Evolutionary conservation across 805 yeast species (phyloP).

Genomic region (Pichia kluyveri): DNA sequence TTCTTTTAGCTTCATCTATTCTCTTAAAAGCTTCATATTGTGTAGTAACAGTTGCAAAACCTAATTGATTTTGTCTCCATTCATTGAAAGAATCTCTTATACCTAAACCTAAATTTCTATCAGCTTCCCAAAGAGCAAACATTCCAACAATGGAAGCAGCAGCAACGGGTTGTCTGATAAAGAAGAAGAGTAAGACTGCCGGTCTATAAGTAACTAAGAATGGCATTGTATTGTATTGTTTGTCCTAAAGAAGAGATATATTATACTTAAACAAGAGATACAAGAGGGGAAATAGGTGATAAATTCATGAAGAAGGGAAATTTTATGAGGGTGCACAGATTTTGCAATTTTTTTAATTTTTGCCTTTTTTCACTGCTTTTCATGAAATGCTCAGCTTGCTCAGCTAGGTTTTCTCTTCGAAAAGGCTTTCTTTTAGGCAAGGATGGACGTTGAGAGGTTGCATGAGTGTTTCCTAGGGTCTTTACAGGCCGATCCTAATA

Average conservation of each 20-base stretch:
- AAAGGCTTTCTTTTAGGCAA: neutral
- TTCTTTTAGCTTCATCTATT: conserved; percentile 24
- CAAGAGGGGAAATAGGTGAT: no score
- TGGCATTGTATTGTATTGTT: conserved; percentile 13
- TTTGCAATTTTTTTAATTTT: no score
- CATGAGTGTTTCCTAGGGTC: conserved; percentile 77
- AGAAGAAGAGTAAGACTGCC: conserved; percentile 27
- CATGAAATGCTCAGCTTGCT: no score
- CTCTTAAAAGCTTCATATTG: conserved; percentile 24
- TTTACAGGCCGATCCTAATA: conserved; percentile 51
- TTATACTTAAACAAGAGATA: no score
- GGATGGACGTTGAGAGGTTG: conserved; percentile 63
- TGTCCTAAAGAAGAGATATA: no score
- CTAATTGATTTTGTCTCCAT: conserved; percentile 22
- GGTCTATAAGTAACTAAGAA: conserved; percentile 28
- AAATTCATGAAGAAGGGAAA: no score
- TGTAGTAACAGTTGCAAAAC: conserved; percentile 25
- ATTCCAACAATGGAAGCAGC: conserved; percentile 24
- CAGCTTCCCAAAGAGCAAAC: conserved; percentile 30
- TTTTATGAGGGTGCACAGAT: no score
- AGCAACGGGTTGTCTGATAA: conserved; percentile 30
- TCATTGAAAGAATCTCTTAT: conserved; percentile 20
- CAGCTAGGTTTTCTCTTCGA: no score
- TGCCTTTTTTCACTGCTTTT: no score
- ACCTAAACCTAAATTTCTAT: conserved; percentile 25